These are phyloP conservation scores for Lactarius hengduanensis DNA, from an alignment of 768 basidiomycete species.

Conservation along the genomic window DNA sequence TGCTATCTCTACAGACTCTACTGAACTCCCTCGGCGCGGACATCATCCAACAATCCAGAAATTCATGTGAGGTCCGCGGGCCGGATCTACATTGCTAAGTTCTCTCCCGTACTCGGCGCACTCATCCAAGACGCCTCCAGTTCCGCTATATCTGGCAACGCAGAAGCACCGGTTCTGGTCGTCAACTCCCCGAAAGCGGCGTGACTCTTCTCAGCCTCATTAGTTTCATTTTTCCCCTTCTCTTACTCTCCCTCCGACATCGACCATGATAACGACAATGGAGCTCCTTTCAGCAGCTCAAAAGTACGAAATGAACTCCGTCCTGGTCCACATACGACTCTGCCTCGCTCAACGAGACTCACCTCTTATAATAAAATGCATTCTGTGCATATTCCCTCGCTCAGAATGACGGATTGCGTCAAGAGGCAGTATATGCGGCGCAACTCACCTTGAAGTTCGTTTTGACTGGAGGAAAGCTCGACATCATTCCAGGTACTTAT, in stretches of 20 bases:
- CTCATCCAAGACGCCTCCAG: slow-evolving; percentile 26
- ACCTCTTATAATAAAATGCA: not conserved
- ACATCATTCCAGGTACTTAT: not conserved
- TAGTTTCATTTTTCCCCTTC: slow-evolving; percentile 2
- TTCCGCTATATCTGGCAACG: not conserved
- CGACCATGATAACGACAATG: not conserved
- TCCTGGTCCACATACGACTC: slow-evolving; percentile 3
- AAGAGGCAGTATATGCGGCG: slow-evolving; percentile 6
- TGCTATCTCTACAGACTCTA: slow-evolving; percentile 17
- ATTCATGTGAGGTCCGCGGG: slow-evolving; percentile 45
- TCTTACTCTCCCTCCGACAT: not conserved
- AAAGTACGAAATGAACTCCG: slow-evolving; percentile 8
- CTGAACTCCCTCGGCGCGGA: slow-evolving; percentile 45
- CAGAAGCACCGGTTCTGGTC: not conserved
- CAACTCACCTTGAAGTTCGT: not conserved
- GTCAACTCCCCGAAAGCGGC: not conserved
- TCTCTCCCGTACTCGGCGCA: slow-evolving; percentile 41
- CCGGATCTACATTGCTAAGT: slow-evolving; percentile 44
- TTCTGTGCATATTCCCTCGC: slow-evolving; percentile 4
- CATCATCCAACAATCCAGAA: slow-evolving; percentile 42
- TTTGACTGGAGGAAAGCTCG: not conserved
- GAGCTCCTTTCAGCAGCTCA: slow-evolving; percentile 16
- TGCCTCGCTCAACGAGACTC: not conserved
- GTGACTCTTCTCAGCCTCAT: slow-evolving; percentile 5
- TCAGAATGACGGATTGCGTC: slow-evolving; percentile 5